A percentile compares a stretch with the other conserved stretches of the same genome.
These are phyloP conservation scores for Babesia bovis DNA, from an alignment of 169 alveolate genomes.

Conservation along the genomic window DNA sequence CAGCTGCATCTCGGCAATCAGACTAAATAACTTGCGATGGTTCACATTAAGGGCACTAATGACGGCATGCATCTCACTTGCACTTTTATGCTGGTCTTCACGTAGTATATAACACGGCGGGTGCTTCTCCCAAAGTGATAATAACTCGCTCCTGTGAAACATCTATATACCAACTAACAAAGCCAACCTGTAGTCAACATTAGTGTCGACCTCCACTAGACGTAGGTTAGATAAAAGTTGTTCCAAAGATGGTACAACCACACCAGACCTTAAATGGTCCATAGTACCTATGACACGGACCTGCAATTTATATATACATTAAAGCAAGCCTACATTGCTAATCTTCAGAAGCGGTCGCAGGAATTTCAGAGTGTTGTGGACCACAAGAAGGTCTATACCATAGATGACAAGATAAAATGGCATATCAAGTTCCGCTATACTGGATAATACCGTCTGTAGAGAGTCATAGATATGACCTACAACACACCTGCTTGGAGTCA, in stretches of 20 bases:
- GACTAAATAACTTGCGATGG: constrained; percentile 71
- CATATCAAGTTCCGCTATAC: background rate
- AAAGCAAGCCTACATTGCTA: background rate
- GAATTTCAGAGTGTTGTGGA: background rate
- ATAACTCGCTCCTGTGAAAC: constrained; percentile 37
- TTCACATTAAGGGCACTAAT: constrained; percentile 73
- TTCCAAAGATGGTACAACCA: constrained; percentile 16
- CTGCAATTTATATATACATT: background rate
- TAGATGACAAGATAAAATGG: constrained; percentile 46
- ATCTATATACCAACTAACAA: background rate
- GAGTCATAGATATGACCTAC: background rate
- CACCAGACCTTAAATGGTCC: constrained; percentile 44
- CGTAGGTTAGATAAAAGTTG: constrained; percentile 6
- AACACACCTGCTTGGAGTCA: constrained; percentile 6
- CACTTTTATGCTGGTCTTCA: constrained; percentile 40
- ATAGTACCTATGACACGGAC: constrained; percentile 59
- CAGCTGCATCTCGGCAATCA: constrained; percentile 74
- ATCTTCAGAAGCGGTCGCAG: background rate
- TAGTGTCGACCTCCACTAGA: constrained; percentile 31
- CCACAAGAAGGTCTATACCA: constrained; percentile 41
- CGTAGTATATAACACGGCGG: constrained; percentile 51
- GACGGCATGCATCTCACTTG: constrained; percentile 64
- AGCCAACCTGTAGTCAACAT: constrained; percentile 43
- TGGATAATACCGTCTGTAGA: constrained; percentile 7
- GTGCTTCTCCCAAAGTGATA: constrained; percentile 55